Base-by-base conservation (phyloP, 257 asterid species). In the Linderniella brevidens region DNA sequence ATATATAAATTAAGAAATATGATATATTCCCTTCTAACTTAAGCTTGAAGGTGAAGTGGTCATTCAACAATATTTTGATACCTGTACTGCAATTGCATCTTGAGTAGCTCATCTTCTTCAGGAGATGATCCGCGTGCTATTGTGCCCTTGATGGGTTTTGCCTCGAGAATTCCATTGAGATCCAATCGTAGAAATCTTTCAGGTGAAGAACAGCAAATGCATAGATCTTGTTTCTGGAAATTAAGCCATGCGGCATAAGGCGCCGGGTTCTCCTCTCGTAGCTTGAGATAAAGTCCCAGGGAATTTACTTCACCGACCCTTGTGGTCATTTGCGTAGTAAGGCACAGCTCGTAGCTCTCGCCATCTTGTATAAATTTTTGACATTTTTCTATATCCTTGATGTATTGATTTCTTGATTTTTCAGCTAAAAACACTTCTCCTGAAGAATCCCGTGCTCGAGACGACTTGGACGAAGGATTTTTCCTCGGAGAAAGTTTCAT, bases 201-300 rank as follows among this genome's bases (percentile, higher is more conserved):
- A 14, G 99, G 99, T 9, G 99, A 85, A 39, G 99, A 85, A 64
- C 84, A 85, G 63, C 99, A 85, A 42, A 90, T 72, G 48, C 59
- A 63, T 35, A 90, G 68, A 53, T 79, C 65, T 52, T 85, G 67
- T 19, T 60, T 66, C 0, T 94, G 74, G 62, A 90, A 90, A 59
- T 72, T 85, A 49, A 90, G 93, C 99, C 94, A 85, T 5, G 96
- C 96, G 37, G 94, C 86, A 58, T 85, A 90, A 18, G 99, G 96
- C 16, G 96, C 93, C 0, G 99, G 99, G 56, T 85, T 90, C 65
- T 61, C 81, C 56, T 71, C 77, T 48, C 96, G 78, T 40, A 90
- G 92, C 50, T 66, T 62, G 42, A 72, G 80, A 66, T 90, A 85
- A 49, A 90, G 74, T 46, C 74, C 80, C 20, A 81, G 66, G 18